Conservation (phyloP, 441 rosid genomes). For the Pelargonium myrrhifolium region DNA sequence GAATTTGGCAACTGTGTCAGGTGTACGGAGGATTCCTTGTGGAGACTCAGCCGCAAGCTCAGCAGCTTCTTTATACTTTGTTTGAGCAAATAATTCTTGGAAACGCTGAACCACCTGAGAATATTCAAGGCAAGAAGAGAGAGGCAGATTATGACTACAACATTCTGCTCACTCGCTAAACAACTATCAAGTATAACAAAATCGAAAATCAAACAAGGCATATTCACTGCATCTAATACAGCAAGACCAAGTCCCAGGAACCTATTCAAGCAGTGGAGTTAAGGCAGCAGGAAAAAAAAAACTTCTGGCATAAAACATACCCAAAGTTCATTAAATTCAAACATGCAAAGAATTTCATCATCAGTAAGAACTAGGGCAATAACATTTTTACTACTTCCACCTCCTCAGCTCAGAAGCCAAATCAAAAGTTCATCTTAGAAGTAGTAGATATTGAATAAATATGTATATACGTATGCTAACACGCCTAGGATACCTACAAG, state of each 20-base stretch:
- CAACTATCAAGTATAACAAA: background rate
- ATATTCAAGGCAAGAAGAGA: constrained; percentile 18
- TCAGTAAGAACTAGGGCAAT: background rate
- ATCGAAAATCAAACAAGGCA: background rate
- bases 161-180: background rate
- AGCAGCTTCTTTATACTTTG: constrained; percentile 99
- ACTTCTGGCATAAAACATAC: too few species aligned
- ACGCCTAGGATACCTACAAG: background rate
- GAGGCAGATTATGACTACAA: background rate
- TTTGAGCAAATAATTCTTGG: constrained; percentile 97
- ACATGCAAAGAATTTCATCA: background rate
- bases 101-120: constrained; percentile 96
- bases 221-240: too few species aligned
- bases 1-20: constrained; percentile 96
- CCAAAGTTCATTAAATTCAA: background rate
- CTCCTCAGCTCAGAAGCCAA: background rate
- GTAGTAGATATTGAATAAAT: background rate
- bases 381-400: background rate
- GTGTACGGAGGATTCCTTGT: constrained; percentile 97
- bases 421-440: background rate
- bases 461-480: too few species aligned
- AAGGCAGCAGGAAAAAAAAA: too few species aligned
- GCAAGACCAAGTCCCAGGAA: too few species aligned
- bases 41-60: constrained; percentile 99
- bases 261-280: too few species aligned